Evolutionary conservation across 2,329 filamentous ascomycete genomes (phyloP).

Genomic region (Phaeophleospora eucalypticola): DNA sequence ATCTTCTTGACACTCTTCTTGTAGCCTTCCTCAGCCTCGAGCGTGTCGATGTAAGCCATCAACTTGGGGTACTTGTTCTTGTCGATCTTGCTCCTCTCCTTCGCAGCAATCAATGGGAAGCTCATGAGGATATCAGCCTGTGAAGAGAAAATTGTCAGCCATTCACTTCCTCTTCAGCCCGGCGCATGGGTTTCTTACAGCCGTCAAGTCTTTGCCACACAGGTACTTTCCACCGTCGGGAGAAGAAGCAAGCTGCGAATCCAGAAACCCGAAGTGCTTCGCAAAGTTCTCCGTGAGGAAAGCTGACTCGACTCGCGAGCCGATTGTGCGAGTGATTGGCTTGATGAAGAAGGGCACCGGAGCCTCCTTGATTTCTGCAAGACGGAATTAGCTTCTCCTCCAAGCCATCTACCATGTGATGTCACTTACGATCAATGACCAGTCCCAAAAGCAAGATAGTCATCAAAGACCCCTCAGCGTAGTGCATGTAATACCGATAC

Average conservation of each 20-base stretch:
- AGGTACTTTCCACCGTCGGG: constrained; percentile 49
- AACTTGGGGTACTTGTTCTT: constrained; percentile 46
- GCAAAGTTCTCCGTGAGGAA: constrained; percentile 48
- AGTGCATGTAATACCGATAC: constrained; percentile 72
- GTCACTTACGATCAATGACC: constrained; percentile 53
- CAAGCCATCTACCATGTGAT: no score
- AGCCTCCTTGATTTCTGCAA: constrained; percentile 39
- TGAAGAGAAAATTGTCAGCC: not conserved
- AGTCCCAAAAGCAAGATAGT: constrained; percentile 61
- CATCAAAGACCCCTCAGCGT: constrained; percentile 81
- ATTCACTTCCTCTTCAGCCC: not conserved
- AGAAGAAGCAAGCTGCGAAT: constrained; percentile 45
- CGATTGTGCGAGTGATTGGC: constrained; percentile 57
- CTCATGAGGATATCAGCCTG: constrained; percentile 48
- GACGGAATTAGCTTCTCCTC: not conserved
- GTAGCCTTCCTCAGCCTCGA: constrained; percentile 45
- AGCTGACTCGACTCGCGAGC: constrained; percentile 41
- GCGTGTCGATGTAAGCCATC: constrained; percentile 41
- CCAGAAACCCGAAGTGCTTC: constrained; percentile 49
- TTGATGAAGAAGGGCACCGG: constrained; percentile 66
- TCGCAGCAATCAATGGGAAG: constrained; percentile 48
- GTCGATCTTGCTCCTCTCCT: constrained; percentile 34
- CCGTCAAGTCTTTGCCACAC: constrained; percentile 47
- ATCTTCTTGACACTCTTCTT: constrained; percentile 48
- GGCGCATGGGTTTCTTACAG: constrained; percentile 28